Conservation (phyloP, 257 asterid species). For the Thymus mandschuricus region DNA sequence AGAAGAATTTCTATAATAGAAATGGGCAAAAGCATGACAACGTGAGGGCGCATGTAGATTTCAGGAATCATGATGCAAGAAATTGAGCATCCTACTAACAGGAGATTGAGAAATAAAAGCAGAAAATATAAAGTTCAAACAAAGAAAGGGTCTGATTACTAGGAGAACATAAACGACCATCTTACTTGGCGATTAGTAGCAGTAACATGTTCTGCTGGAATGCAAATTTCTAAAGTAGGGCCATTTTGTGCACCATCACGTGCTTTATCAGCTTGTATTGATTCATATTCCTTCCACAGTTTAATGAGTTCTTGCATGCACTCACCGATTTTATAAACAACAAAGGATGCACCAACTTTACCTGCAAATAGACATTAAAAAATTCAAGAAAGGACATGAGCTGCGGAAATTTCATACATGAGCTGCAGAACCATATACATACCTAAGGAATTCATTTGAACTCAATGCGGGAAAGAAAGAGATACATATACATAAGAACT, state of each 20-base stretch:
- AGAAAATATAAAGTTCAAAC: constrained; percentile 10
- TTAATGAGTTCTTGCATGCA: constrained; percentile 84
- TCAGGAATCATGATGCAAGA: neutral
- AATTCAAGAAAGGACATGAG: constrained; percentile 27
- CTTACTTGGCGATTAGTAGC: constrained; percentile 94
- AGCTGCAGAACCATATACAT: neutral
- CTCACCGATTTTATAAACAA: constrained; percentile 87
- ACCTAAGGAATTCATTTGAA: neutral
- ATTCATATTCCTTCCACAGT: constrained; percentile 77
- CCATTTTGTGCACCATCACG: constrained; percentile 68
- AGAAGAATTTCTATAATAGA: constrained; percentile 9
- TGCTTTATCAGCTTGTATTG: constrained; percentile 61
- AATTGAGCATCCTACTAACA: constrained; percentile 4
- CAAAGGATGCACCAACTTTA: constrained; percentile 61
- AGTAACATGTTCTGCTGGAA: constrained; percentile 95
- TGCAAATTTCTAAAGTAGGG: constrained; percentile 86
- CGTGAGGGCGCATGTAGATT: constrained; percentile 16
- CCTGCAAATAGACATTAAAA: constrained; percentile 48
- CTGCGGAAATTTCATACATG: constrained; percentile 4
- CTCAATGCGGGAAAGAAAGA: neutral
- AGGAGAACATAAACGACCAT: constrained; percentile 23
- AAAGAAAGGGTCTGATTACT: constrained; percentile 10
- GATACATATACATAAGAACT: no score
- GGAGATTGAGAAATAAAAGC: neutral
- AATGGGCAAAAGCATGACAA: neutral